Evolutionary conservation across 768 basidiomycete genomes (phyloP).

Genomic region (Suillus weaverae): DNA sequence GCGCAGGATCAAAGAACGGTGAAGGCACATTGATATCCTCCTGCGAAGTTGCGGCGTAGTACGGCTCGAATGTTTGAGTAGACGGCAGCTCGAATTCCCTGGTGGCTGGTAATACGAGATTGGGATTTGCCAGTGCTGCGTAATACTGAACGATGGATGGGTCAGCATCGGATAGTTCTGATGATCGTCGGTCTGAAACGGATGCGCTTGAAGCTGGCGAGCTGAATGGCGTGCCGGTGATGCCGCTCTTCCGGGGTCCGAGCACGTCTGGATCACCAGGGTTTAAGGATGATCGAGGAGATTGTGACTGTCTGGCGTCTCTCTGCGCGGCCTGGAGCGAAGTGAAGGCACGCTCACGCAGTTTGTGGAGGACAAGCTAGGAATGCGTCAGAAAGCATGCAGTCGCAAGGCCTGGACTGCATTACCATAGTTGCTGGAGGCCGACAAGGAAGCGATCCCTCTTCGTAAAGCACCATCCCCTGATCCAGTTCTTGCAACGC

Average conservation of each 20-base stretch:
- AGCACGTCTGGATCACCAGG: conserved; percentile 33
- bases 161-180: conserved; percentile 2
- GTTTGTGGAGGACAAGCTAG: conserved; percentile 40
- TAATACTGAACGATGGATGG: conserved; percentile 7
- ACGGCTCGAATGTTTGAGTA: not conserved
- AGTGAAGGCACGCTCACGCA: conserved; percentile 36
- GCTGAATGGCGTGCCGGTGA: conserved; percentile 30
- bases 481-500: conserved; percentile 41
- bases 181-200: not conserved
- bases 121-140: conserved; percentile 3
- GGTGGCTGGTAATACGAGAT: conserved; percentile 8
- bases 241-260: conserved; percentile 38
- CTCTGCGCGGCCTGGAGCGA: conserved; percentile 31
- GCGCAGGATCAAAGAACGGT: conserved; percentile 5
- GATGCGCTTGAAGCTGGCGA: conserved; percentile 27
- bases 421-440: conserved; percentile 37
- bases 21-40: conserved; percentile 4
- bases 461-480: conserved; percentile 42
- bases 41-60: not conserved
- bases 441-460: conserved; percentile 40
- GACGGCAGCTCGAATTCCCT: conserved; percentile 9
- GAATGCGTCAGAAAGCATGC: conserved; percentile 7
- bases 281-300: not conserved
- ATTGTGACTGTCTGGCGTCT: conserved; percentile 7
- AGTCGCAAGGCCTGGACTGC: too few relatives aligned